These are phyloP conservation scores for Claviceps spartinae DNA, from an alignment of 2,329 filamentous ascomycete genomes.

Conservation along the genomic window DNA sequence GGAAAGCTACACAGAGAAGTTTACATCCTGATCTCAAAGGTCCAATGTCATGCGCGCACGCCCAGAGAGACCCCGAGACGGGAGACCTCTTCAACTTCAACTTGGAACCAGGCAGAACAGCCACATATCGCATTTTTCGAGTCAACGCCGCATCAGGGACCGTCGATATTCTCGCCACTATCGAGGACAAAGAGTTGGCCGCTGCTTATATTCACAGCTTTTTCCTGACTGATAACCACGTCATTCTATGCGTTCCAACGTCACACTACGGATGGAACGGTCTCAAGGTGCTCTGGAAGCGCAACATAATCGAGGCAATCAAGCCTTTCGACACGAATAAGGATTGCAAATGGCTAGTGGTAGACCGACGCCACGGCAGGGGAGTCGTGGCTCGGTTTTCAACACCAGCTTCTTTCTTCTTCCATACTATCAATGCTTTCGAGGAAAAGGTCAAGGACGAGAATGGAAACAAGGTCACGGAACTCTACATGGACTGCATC, in stretches of 20 bases:
- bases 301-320: conserved; percentile 57
- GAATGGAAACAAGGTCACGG: conserved; percentile 15
- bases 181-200: conserved; percentile 33
- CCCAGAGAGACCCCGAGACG: conserved; percentile 54
- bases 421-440: conserved; percentile 68
- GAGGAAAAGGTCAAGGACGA: conserved; percentile 38
- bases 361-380: conserved; percentile 48
- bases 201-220: conserved; percentile 75
- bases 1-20: conserved; percentile 41
- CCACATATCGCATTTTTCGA: conserved; percentile 57
- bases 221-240: conserved; percentile 56
- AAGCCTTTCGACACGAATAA: conserved; percentile 43
- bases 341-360: conserved; percentile 55
- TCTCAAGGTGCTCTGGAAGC: conserved; percentile 45
- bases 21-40: conserved; percentile 60
- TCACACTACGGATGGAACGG: conserved; percentile 46
- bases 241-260: conserved; percentile 61
- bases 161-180: conserved; percentile 57
- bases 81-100: conserved; percentile 78
- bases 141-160: conserved; percentile 47
- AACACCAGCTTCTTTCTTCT: conserved; percentile 58
- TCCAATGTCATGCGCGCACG: conserved; percentile 55
- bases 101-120: conserved; percentile 42
- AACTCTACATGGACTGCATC: conserved; percentile 53
- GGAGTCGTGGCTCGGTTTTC: conserved; percentile 59